Evolutionary conservation across 768 basidiomycete genomes (phyloP), one percentile per base, ranked within the genome.

Genomic region (Hortiboletus campestris): DNA sequence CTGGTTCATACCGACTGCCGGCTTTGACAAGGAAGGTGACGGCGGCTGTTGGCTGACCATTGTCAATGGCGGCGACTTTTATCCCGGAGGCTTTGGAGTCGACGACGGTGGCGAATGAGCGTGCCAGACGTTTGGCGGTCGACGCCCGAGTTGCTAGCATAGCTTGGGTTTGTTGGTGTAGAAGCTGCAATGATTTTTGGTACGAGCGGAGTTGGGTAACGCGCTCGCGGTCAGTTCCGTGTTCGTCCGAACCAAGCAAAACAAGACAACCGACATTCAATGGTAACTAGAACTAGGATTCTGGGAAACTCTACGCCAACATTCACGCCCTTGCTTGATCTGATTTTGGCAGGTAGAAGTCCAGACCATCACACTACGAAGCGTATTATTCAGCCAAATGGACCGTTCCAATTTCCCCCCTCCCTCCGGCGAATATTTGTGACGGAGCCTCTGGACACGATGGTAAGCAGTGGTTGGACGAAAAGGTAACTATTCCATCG

Each of bases 1-100:
- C 88, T 59, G 84, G 74, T 79, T 99, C 90, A 71, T 85, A 94
- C 66, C 97, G 80, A 67, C 86, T 86, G 51, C 96, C 96, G 53
- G 92, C 96, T 74, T 94, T 96, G 73, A 97, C 84, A 59, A 96
- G 82, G 66, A 98, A 79, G 47, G 94, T 93, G 68, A 99, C 84
- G 51, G 89, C 82, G 29, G 91, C 79, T 6, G 93, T 95, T 42
- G 93, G 85, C 67, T 89, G 86, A 66, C 84, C 88, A 63, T 84
- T 79, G 77, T 97, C 93, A 57, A 89, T 72, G 25, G 91, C 83
- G 25, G 92, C 90, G 63, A 97, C 87, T 75, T 91, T 95, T 69
- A 94, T 80, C 56, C 91, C 91, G 11, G 85, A 80, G 1, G 62
- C 19, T 38, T 62, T 67, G 46, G 81, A 78, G 65, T 93, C 89